A percentile compares a stretch with the other conserved stretches of the same genome.
These are phyloP conservation scores for Thermochaetoides thermophila DNA, from an alignment of 495 filamentous ascomycete species.

Conservation along the genomic window DNA sequence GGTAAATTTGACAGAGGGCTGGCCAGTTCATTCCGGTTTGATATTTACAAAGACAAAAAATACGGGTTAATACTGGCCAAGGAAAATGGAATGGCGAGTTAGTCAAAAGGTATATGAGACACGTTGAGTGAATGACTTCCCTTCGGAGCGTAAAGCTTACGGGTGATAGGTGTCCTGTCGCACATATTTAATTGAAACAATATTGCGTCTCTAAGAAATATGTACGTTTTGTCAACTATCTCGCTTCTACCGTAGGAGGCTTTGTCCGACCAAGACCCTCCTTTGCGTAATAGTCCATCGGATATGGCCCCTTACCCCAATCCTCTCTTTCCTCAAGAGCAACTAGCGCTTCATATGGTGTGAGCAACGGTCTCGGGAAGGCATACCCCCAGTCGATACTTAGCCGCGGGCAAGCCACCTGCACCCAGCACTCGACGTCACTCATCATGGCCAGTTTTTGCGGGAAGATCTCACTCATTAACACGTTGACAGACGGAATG, in stretches of 20 bases:
- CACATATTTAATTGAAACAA: too few species aligned
- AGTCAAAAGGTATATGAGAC: too few species aligned
- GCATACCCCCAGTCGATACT: slow-evolving; percentile 99
- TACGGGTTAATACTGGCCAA: too few species aligned
- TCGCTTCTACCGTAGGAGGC: slow-evolving; percentile 14
- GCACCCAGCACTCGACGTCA: slow-evolving; percentile 94
- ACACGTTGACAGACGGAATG: slow-evolving; percentile 64
- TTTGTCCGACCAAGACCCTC: slow-evolving; percentile 77
- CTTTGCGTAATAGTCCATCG: slow-evolving; percentile 96
- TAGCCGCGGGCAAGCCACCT: slow-evolving; percentile 85
- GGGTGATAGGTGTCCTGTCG: too few species aligned
- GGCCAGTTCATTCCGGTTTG: too few species aligned
- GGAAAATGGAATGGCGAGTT: too few species aligned
- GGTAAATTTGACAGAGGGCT: too few species aligned
- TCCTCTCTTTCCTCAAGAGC: slow-evolving; percentile 62
- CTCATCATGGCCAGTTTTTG: slow-evolving; percentile 83
- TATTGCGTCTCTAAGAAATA: too few species aligned
- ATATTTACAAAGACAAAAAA: too few species aligned
- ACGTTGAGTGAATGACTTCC: too few species aligned
- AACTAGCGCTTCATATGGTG: slow-evolving; percentile 88
- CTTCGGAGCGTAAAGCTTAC: too few species aligned
- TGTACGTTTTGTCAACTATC: background rate
- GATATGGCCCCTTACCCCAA: slow-evolving; percentile 74
- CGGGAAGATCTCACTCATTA: slow-evolving; percentile 90
- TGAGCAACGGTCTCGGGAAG: slow-evolving; percentile 74